These are phyloP conservation scores for Aspergillus sp. DNA, from an alignment of 2,329 filamentous ascomycete genomes.

Conservation along the genomic window DNA sequence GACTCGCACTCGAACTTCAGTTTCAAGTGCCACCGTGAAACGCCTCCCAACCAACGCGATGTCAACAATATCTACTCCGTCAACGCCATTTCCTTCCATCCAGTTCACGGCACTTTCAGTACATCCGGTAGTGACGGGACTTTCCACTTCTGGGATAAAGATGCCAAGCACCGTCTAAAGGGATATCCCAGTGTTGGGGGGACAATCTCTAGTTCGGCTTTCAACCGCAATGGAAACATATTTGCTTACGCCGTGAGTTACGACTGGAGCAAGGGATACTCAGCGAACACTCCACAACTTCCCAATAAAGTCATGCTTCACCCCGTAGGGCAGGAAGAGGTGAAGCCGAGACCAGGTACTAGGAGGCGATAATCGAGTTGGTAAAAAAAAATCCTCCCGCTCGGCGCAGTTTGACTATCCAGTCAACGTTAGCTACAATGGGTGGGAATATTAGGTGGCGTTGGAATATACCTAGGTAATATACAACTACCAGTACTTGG, in stretches of 20 bases:
- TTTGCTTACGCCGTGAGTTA: slow-evolving; percentile 92
- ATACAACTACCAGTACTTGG: background rate
- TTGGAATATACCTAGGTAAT: background rate
- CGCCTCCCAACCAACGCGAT: slow-evolving; percentile 62
- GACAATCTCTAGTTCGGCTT: slow-evolving; percentile 86
- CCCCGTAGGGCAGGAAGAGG: slow-evolving; percentile 66
- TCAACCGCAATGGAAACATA: slow-evolving; percentile 80
- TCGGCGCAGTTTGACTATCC: background rate
- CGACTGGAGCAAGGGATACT: slow-evolving; percentile 97
- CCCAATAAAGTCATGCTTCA: slow-evolving; percentile 85
- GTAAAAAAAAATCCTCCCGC: background rate
- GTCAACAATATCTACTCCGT: slow-evolving; percentile 89
- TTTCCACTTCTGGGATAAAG: slow-evolving; percentile 78
- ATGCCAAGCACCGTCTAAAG: slow-evolving; percentile 84
- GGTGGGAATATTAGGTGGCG: background rate
- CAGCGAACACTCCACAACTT: slow-evolving; percentile 68
- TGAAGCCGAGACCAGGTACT: slow-evolving; percentile 54
- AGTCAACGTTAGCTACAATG: background rate
- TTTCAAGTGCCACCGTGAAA: slow-evolving; percentile 97
- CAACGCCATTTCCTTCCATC: slow-evolving; percentile 98
- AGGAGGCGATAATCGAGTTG: slow-evolving; percentile 39
- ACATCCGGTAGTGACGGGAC: slow-evolving; percentile 94
- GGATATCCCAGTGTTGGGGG: slow-evolving; percentile 83
- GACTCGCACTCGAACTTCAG: slow-evolving; percentile 91
- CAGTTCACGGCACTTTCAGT: slow-evolving; percentile 94